Evolutionary conservation across 805 yeast species (phyloP).

Genomic region (Metschnikowia cubensis): DNA sequence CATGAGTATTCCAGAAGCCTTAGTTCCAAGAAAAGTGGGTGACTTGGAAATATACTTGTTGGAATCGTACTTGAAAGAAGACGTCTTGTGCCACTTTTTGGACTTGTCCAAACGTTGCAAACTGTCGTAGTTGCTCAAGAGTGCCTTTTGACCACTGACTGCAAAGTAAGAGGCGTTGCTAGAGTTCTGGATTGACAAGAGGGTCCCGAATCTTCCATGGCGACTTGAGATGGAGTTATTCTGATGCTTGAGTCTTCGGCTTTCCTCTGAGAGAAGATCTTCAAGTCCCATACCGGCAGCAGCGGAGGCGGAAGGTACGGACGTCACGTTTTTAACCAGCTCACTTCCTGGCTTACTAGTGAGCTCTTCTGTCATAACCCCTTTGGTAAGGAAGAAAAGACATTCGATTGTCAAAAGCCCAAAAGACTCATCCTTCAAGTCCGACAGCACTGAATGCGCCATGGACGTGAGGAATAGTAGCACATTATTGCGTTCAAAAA

Average conservation of each 20-base stretch:
- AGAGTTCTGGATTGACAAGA: slow-evolving; percentile 61
- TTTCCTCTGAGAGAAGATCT: slow-evolving; percentile 59
- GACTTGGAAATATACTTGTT: slow-evolving; percentile 29
- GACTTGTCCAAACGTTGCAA: slow-evolving; percentile 62
- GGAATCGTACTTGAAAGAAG: slow-evolving; percentile 37
- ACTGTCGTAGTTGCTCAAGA: slow-evolving; percentile 47
- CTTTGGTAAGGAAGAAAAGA: slow-evolving; percentile 57
- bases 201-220: slow-evolving; percentile 89
- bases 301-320: slow-evolving; percentile 21
- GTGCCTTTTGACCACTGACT: slow-evolving; percentile 66
- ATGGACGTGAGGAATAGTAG: slow-evolving; percentile 69
- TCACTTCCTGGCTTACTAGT: not conserved
- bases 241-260: slow-evolving; percentile 45
- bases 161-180: slow-evolving; percentile 59
- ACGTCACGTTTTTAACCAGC: slow-evolving; percentile 1
- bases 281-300: slow-evolving; percentile 41
- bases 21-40: slow-evolving; percentile 26
- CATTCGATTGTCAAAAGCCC: slow-evolving; percentile 67
- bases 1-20: slow-evolving; percentile 28
- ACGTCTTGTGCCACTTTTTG: slow-evolving; percentile 58
- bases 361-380: slow-evolving; percentile 29
- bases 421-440: slow-evolving; percentile 58
- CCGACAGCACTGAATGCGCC: slow-evolving; percentile 58
- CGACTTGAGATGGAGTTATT: slow-evolving; percentile 58
- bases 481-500: slow-evolving; percentile 68